phyloP scores from a whole-genome alignment of 441 rosid genomes.

The Pelargonium myrrhifolium region DNA sequence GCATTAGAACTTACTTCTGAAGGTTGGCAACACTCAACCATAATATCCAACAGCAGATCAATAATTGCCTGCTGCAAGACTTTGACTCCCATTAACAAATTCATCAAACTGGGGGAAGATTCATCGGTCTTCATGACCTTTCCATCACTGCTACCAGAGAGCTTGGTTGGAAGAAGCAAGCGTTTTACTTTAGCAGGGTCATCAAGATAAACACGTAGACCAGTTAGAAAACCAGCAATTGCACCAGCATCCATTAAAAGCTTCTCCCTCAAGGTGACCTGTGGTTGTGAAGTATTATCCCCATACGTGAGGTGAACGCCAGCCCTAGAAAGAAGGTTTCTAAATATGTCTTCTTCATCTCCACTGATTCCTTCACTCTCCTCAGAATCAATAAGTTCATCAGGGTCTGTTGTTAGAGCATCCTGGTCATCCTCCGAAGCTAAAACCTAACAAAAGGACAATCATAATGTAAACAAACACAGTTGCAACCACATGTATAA shows the following conservation, averaged over 20 bases:
- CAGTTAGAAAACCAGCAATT: constrained; percentile 92
- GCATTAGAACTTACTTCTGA: constrained; percentile 61
- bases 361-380: constrained; percentile 93
- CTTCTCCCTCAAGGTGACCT: constrained; percentile 91
- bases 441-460: constrained; percentile 52
- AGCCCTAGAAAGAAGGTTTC: constrained; percentile 91
- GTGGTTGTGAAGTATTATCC: constrained; percentile 88
- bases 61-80: constrained; percentile 98
- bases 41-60: constrained; percentile 91
- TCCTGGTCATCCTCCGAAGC: constrained; percentile 99
- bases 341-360: constrained; percentile 91
- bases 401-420: constrained; percentile 96
- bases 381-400: constrained; percentile 93
- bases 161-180: constrained; percentile 90
- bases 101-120: constrained; percentile 95
- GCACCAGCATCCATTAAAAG: constrained; percentile 99
- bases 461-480: constrained; percentile 1
- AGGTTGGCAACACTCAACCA: constrained; percentile 99
- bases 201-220: constrained; percentile 90
- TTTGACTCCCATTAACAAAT: constrained; percentile 96
- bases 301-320: constrained; percentile 92
- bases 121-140: constrained; percentile 59
- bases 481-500: neutral
- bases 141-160: constrained; percentile 63
- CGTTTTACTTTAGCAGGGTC: constrained; percentile 98